These are phyloP conservation scores for Thermothelomyces thermophilus DNA, from an alignment of 2,329 filamentous ascomycete genomes.

Conservation along the genomic window DNA sequence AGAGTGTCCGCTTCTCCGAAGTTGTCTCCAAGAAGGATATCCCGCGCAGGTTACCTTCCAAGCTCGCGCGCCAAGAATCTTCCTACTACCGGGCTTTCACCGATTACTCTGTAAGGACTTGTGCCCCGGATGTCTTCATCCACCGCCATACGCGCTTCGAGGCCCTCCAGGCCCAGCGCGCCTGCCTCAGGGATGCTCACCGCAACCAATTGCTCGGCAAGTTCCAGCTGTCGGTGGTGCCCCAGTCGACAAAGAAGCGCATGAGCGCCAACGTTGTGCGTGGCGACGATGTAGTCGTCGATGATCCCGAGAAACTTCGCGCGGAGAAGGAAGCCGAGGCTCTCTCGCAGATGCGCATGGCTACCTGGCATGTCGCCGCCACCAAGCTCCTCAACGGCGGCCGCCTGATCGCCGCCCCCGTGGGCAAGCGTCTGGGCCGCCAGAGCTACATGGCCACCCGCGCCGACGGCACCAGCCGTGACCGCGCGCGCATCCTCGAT, in stretches of 20 bases:
- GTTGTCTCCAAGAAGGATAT: conserved; percentile 39
- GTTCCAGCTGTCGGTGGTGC: conserved; percentile 67
- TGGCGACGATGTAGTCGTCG: conserved; percentile 57
- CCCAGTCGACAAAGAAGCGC: conserved; percentile 63
- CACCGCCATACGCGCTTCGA: conserved; percentile 82
- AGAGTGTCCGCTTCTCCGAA: conserved; percentile 69
- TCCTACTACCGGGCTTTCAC: conserved; percentile 88
- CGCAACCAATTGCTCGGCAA: conserved; percentile 78
- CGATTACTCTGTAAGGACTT: conserved; percentile 60
- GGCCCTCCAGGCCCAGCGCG: conserved; percentile 74
- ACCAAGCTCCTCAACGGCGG: conserved; percentile 57
- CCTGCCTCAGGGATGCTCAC: conserved; percentile 66
- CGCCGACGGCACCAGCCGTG: conserved; percentile 38
- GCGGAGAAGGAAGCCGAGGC: conserved; percentile 77
- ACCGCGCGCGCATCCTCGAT: conserved; percentile 68
- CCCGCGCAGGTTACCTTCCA: conserved; percentile 45
- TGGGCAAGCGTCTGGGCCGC: conserved; percentile 55
- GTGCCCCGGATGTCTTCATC: conserved; percentile 69
- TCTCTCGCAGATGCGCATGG: conserved; percentile 59
- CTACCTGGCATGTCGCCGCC: conserved; percentile 56
- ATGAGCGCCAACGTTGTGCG: conserved; percentile 67
- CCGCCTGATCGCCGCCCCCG: conserved; percentile 56
- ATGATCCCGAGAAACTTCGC: conserved; percentile 57
- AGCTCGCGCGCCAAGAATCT: conserved; percentile 55
- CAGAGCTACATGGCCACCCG: conserved; percentile 43